These are phyloP conservation scores for Alternaria longipes DNA, from an alignment of 2,329 filamentous ascomycete genomes.

Conservation along the genomic window DNA sequence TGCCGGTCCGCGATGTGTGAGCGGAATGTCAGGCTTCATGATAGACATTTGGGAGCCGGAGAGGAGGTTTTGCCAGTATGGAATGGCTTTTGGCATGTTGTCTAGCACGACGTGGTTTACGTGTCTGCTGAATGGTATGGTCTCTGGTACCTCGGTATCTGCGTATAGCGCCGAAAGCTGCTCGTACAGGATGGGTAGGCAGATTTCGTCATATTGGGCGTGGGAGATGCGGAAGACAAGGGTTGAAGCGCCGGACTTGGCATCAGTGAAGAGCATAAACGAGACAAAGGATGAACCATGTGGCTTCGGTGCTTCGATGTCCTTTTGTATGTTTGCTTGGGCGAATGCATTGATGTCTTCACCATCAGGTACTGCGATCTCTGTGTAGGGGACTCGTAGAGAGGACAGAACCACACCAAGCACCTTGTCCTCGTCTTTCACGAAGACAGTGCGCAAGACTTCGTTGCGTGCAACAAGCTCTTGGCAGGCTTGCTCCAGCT, in stretches of 20 bases:
- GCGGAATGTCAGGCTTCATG: conserved; percentile 45
- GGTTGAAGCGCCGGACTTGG: conserved; percentile 61
- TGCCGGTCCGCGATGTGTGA: conserved; percentile 38
- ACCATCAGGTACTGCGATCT: conserved; percentile 52
- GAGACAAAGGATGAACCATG: conserved; percentile 60
- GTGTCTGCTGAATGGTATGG: conserved; percentile 59
- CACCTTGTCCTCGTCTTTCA: conserved; percentile 59
- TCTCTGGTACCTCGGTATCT: conserved; percentile 38
- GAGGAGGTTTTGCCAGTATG: conserved; percentile 70
- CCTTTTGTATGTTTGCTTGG: conserved; percentile 63
- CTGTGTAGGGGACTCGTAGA: conserved; percentile 60
- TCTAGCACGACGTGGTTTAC: conserved; percentile 53
- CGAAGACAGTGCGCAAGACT: conserved; percentile 72
- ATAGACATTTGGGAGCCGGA: conserved; percentile 61
- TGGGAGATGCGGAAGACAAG: conserved; percentile 72
- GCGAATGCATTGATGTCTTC: conserved; percentile 62
- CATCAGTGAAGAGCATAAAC: conserved; percentile 64
- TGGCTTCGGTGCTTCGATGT: conserved; percentile 65
- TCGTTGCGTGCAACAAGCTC: conserved; percentile 69
- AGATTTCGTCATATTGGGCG: conserved; percentile 75
- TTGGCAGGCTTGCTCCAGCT: conserved; percentile 61
- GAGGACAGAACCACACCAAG: conserved; percentile 68
- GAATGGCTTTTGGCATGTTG: conserved; percentile 59
- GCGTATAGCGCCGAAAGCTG: conserved; percentile 67
- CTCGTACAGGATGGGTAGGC: conserved; percentile 67